A percentile compares a stretch with the other conserved stretches of the same genome.
Conservation (phyloP, 768 basidiomycete species). For the Tricholoma sp. region DNA sequence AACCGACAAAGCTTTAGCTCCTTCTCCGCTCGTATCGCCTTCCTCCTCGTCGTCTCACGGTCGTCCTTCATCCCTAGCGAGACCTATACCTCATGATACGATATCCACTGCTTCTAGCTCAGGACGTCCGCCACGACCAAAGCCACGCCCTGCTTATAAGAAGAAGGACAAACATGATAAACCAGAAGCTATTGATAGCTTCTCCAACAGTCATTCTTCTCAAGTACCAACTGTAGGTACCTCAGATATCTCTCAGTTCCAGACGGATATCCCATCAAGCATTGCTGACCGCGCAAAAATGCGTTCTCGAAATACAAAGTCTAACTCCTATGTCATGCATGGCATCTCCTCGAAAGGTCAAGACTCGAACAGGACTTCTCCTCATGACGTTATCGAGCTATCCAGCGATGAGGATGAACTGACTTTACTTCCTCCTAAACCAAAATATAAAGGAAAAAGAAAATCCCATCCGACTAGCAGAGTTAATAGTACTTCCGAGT, state of each 20-base stretch:
- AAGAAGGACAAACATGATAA: conserved; percentile 1
- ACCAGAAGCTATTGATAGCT: not conserved
- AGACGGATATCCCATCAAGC: conserved; percentile 12
- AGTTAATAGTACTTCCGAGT: conserved; percentile 1
- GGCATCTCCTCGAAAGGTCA: not conserved
- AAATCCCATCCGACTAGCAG: conserved; percentile 2
- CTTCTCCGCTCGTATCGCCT: not conserved
- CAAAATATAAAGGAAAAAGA: conserved; percentile 16
- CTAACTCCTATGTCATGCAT: not conserved
- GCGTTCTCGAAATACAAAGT: conserved; percentile 36
- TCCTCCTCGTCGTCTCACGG: not conserved
- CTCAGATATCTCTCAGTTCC: not conserved
- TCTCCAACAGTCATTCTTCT: conserved; percentile 1
- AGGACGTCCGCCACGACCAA: conserved; percentile 20
- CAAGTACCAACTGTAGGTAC: not conserved
- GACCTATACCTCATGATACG: not conserved
- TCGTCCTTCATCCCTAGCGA: not conserved
- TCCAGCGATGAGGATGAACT: conserved; percentile 39
- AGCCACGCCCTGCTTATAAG: conserved; percentile 22
- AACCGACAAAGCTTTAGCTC: not conserved
- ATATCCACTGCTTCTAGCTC: not conserved
- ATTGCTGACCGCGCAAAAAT: conserved; percentile 60
- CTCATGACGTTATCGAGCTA: conserved; percentile 39
- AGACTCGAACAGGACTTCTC: not conserved
- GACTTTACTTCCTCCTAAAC: conserved; percentile 21